Base-by-base conservation (phyloP, 2,329 filamentous ascomycete genomes). In the Fusarium fracticaudum region DNA sequence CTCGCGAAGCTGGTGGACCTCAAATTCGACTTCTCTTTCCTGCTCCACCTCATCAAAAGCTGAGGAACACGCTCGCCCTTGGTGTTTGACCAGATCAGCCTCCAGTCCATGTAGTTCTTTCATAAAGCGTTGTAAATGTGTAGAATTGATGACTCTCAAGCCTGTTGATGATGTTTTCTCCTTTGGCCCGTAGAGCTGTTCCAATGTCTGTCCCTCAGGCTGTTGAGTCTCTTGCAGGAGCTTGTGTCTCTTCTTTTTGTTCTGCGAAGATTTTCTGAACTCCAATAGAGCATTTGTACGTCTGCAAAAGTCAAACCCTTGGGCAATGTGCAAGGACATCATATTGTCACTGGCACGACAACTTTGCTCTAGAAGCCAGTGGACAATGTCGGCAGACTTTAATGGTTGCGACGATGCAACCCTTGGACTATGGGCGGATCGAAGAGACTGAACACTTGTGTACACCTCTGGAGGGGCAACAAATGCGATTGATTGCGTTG, bases 321-420 rank as follows among this genome's bases (percentile, higher is more conserved):
- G 91, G 0, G 90, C 84, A 7, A 86, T 83, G 70, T 91, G 90
- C 0, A 93, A 82, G 0, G 87, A 84, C 54, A 88, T 87, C 1
- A 92, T 78, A 38, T 91, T 87, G 66, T 91, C 89, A 26, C 89
- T 91, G 0, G 81, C 85, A 13, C 82, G 79, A 66, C 91, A 93
- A 0, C 90, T 92, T 61, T 92, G 89, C 50, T 91, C 85, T 0
- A 93, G 83, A 0, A 93, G 84, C 91, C 91, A 93, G 8, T 79
- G 75, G 2, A 92, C 70, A 0, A 80, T 73, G 26, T 80, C 72
- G 1, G 60, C 17, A 3, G 77, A 78, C 0, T 51, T 60, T 2
- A 78, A 37, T 1, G 26, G 51, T 81, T 18, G 17, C 7, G 17
- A 10, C 6, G 15, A 8, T 18, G 40, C 22, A 20, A 26, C 18